Evolutionary conservation across 2,329 filamentous ascomycete species (phyloP), one percentile per base, ranked within the genome.

Genomic region (Cladosporium oxysporum): DNA sequence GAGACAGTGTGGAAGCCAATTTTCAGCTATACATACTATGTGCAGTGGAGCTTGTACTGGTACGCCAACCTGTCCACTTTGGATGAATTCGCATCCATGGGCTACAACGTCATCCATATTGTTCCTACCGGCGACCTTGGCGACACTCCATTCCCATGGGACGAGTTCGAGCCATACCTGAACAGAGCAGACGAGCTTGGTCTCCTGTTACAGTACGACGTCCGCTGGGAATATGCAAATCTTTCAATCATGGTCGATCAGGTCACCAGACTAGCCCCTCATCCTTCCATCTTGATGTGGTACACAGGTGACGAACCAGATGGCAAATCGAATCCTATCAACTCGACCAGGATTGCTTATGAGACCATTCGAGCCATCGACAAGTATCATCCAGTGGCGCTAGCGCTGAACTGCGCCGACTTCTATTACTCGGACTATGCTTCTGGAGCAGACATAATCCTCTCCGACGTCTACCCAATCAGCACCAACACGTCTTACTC

Each of bases 341-440:
- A 83, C 66, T 78, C 79, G 0, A 80, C 84, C 0, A 62, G 67
- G 0, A 69, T 76, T 26, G 78, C 81, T 0, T 81, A 83, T 69
- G 71, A 79, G 28, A 72, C 78, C 5, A 82, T 87, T 71, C 77
- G 78, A 64, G 66, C 71, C 0, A 73, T 87, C 0, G 87, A 89
- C 73, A 83, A 83, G 0, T 88, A 88, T 74, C 87, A 88, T 74
- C 86, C 86, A 0, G 81, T 87, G 2, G 83, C 83, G 1, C 76
- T 88, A 3, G 83, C 82, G 2, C 81, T 89, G 37, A 88, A 88
- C 76, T 88, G 87, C 78, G 80, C 82, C 66, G 83, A 88, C 75
- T 88, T 86, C 74, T 83, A 87, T 75, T 88, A 86, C 71, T 74
- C 75, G 2, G 75, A 82, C 8, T 89, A 89, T 76, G 78, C 82